Percentiles rank a stretch among this genome's conserved stretches.
Conservation (phyloP, 176 grass and related monocot species). For the Thinopyrum elongatum region DNA sequence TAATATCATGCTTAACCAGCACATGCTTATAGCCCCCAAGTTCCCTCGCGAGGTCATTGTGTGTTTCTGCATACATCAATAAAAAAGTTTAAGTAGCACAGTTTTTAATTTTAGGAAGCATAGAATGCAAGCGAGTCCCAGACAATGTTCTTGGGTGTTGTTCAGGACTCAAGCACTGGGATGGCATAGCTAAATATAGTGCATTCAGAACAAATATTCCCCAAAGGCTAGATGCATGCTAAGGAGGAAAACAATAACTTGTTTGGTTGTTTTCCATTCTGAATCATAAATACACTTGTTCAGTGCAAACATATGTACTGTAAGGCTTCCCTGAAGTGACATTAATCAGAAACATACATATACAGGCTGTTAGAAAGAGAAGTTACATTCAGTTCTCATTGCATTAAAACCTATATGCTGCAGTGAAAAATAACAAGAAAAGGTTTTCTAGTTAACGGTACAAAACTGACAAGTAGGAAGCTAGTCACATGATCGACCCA, state of each 20-base stretch:
- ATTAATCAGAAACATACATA: neutral
- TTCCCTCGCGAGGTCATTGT: conserved; percentile 78
- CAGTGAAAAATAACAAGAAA: neutral
- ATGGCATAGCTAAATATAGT: neutral
- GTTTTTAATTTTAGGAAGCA: conserved; percentile 21
- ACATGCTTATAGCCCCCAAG: conserved; percentile 88
- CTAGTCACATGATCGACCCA: neutral
- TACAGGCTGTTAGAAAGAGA: neutral
- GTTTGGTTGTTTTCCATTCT: neutral
- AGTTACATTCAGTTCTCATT: neutral
- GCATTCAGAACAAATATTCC: neutral
- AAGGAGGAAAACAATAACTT: neutral
- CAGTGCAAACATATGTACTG: neutral
- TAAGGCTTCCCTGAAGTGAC: neutral
- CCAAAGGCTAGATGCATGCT: neutral
- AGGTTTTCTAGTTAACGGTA: neutral
- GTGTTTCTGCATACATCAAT: conserved; percentile 51
- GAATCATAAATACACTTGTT: neutral
- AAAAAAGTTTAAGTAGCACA: neutral
- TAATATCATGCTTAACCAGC: conserved; percentile 58
- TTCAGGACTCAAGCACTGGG: neutral
- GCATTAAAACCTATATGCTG: neutral
- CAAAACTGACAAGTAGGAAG: neutral
- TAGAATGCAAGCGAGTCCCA: neutral
- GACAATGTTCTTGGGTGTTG: neutral